Base-by-base conservation (phyloP, 768 basidiomycete species). In the Russula abietina region DNA sequence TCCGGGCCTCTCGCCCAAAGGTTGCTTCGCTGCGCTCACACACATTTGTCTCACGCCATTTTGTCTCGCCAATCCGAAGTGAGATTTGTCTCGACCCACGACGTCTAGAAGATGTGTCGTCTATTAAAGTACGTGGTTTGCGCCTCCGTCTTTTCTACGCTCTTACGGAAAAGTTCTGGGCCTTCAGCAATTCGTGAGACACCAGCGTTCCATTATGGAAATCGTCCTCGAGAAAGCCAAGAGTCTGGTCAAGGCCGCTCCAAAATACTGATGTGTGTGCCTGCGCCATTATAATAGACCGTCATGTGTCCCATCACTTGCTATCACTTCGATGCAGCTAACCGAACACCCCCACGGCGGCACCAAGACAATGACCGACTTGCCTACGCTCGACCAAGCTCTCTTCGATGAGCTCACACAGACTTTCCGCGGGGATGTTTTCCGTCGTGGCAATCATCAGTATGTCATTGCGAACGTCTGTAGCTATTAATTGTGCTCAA, bases 361-460 rank as follows among this genome's bases (percentile, higher is more conserved):
- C 12, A 55, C 52, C 19, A 43, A 43, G 10, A 36, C 53, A 12
- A 7, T 26, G 5, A 43, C 43, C 30, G 56, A 36, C 32, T 49
- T 65, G 33, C 50, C 49, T 22, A 60, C 65, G 9, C 64, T 67
- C 45, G 53, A 52, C 16, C 57, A 58, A 51, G 32, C 41, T 24
- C 33, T 55, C 48, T 57, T 63, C 36, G 61, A 66, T n/a, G 67
- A 68, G 39, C 65, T 68, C 41, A 39, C 33, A 3, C 14, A 50
- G 7, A 24, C n/a, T 50, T 32, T 69, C 45, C 65, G 64, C 22
- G 68, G 68, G 8, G 19, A 57, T 7, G 56, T 65, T 19, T 66
- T 64, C 39, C 55, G 48, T 24, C 68, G 64, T 9, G 67, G 57
- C 28, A 59, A 66, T 26, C 38, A 49, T 11, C 60, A 45, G 68